Percentiles rank a stretch among this genome's conserved stretches.
phyloP scores from a whole-genome alignment of 225 moss, liverwort and hornwort genomes.

The Antitrichia curtipendula region DNA sequence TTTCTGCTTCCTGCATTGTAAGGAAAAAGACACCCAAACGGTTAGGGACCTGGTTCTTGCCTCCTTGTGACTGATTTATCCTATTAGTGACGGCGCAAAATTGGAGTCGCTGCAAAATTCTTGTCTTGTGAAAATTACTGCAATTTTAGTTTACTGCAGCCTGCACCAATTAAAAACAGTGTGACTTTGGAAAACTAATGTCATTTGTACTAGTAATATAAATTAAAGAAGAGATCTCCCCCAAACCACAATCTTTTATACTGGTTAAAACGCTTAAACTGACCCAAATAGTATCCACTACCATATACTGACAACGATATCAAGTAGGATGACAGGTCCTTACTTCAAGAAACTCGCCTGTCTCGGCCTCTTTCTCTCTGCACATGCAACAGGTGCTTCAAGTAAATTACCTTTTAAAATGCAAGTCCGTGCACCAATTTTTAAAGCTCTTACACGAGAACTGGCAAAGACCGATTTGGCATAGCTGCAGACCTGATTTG shows the following conservation, averaged over 20 bases:
- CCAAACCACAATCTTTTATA: background rate
- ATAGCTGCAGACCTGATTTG: constrained; percentile 65
- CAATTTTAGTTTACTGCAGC: background rate
- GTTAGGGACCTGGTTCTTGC: background rate
- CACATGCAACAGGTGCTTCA: background rate
- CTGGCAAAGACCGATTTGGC: background rate
- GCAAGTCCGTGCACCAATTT: background rate
- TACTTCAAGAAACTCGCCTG: constrained; percentile 79
- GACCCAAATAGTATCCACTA: background rate
- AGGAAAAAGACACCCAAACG: background rate
- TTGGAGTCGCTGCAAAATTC: background rate
- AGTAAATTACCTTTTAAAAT: background rate
- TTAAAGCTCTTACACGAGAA: background rate
- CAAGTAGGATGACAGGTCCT: background rate
- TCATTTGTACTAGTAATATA: background rate
- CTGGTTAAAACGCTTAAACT: background rate
- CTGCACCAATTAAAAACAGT: background rate
- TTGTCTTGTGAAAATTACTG: background rate
- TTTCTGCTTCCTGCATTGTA: constrained; percentile 69
- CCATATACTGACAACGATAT: background rate
- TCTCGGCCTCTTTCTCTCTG: constrained; percentile 93
- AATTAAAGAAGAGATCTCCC: background rate
- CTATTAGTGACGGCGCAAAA: background rate
- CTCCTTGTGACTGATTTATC: background rate
- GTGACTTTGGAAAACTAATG: background rate